Base-by-base conservation (phyloP, 805 yeast species). In the Kazachstania psychrophila region DNA sequence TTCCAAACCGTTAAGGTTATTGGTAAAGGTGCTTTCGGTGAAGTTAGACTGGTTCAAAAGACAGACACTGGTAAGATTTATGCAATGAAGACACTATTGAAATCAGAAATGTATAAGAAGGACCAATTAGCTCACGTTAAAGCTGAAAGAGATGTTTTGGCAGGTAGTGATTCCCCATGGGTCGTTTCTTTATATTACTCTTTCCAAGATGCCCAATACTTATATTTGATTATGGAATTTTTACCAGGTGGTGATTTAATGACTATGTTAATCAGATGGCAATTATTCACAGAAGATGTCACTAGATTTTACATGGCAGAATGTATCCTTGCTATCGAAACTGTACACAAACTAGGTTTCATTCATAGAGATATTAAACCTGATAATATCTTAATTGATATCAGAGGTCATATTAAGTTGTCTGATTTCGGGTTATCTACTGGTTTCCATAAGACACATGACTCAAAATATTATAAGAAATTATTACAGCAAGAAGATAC, bases 11-110 rank as follows among this genome's bases (percentile, higher is more conserved):
- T 87, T 37, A 86, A 86, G 61, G 95, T 73, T 28, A 73, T 77
- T 46, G 98, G 98, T 34, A 92, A 92, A 58, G 98, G 98, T 45
- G 96, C 98, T 0, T 92, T 92, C 65, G 98, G 98, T 43, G 96
- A 87, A 55, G 98, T 92, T 24, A 73, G 96, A 44, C 67, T 92
- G 37, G 97, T 92, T 11, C 96, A 92, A 55, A 89, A 88, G 66
- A 70, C 68, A 36, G 98, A 92, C 60, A 81, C 92, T 1, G 95
- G 95, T 36, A 63, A 83, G 61, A 88, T 83, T 24, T 87, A 78
- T 65, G 95, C 95, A 33, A 92, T 85, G 98, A 87, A 87, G 62
- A 88, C 96, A 3, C 72, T 81, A 52, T 70, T 80, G 55, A 92
- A 85, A 61, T 72, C 82, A 35, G 98, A 92, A 61, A 87, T 92